Evolutionary conservation across 139 green algal species (phyloP), one percentile per base, ranked within the genome.

Genomic region (Volvox reticuliferus): DNA sequence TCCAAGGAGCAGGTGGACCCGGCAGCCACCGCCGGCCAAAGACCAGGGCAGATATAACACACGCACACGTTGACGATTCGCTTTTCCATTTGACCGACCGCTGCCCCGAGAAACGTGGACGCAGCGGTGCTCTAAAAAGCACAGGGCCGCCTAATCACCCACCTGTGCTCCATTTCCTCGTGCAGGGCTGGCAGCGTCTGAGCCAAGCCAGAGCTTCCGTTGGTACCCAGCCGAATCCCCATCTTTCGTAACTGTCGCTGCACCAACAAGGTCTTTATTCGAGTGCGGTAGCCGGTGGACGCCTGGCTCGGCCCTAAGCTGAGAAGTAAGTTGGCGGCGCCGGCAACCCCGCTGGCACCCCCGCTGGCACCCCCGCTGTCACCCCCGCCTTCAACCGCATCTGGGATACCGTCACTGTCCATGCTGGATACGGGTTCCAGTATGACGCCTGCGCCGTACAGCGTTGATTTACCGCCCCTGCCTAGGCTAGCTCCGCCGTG

Each of bases 181-280:
- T 82, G 28, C 9, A 89, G 69, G 37, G 85, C 85, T 26, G 85
- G 85, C 69, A 89, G 69, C 28, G 85, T 68, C n/a, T 71, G 69
- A 18, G 36, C 85, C 69, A 82, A 20, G 2, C 68, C 20, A 0
- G 67, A 26, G 69, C 26, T 55, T 0, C 36, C 67, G 3, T 9
- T 14, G 36, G 24, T 68, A 19, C 69, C 85, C 14, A 89, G 0
- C 0, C n/a, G 71, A 9, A 89, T 73, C 0, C 85, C 85, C 69
- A 82, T 50, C 69, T 89, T 89, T 13, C 85, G 85, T 36, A 89
- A n/a, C 1, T 89, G 69, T 2, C 85, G 85, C 69, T 82, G 69
- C 37, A 28, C 85, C 69, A 82, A 2, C 0, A 63, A 6, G 28
- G 2, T 61, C 28, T 89, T 89, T 0, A 73, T 33, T n/a, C 67